Evolutionary conservation across 1,139 yeast species (phyloP), one percentile per base, ranked within the genome.

Genomic region (Diutina scorzettiae): DNA sequence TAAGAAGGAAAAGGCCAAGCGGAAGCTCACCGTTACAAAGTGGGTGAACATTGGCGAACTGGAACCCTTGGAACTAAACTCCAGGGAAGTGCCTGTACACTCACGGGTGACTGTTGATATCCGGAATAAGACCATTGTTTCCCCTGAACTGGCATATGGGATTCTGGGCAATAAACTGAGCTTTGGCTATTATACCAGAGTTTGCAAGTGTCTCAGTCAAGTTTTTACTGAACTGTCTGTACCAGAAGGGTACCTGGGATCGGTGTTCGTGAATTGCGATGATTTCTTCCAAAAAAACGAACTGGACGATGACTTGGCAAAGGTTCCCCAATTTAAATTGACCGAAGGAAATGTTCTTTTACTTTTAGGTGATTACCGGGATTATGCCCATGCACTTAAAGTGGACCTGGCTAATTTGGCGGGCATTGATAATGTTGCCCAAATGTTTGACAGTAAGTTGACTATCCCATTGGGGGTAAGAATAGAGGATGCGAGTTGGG

Each of bases 91-190:
- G 2, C 95, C 95, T 1, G 73, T 76, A 1, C 78, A 82, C 51
- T 84, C 82, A 5, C 63, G 95, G 49, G 95, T 87, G 5, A 84
- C 95, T 0, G 86, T 87, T 1, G 87, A 87, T 53, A 53, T 76
- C 25, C 66, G 73, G 43, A 72, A 72, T 25, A 71, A 69, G 44
- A 72, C 71, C 44, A 74, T 85, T 6, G 93, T 84, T 0, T 74
- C 89, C 1, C 87, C 94, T 3, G 51, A 63, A 16, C 76, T 73
- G 42, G 95, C 94, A 0, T 85, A 84, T 54, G 84, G 83, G 1
- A 52, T 60, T 3, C 60, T 65, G 4, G 87, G 87, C 0, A 71
- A 73, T 31, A 71, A 70, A 47, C 66, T 76, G 6, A 66, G 81
- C 5, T 83, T 78, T 58, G 95, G 95, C 0, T 87, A 82, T 58